A percentile compares a stretch with the other conserved stretches of the same genome.
Conservation (phyloP, 768 basidiomycete species). For the Naganishia antarctica region DNA sequence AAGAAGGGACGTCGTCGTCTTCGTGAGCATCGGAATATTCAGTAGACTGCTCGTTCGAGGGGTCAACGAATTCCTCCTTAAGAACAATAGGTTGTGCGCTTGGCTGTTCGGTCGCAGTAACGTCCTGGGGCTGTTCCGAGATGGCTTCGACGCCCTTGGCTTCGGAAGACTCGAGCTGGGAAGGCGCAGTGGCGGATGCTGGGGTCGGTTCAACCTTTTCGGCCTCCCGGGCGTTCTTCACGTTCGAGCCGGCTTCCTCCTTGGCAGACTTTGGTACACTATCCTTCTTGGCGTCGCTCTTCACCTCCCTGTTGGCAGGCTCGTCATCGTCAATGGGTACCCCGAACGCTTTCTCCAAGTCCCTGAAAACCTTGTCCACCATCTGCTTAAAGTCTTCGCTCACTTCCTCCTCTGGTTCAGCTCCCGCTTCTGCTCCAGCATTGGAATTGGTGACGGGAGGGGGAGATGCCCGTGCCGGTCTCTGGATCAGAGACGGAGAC, state of each 20-base stretch:
- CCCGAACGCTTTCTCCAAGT: slow-evolving; percentile 14
- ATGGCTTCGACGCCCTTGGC: no score
- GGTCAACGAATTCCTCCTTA: background rate
- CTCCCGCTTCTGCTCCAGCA: background rate
- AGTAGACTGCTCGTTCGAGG: no score
- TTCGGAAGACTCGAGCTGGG: no score
- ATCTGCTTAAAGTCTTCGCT: slow-evolving; percentile 15
- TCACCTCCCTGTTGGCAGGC: background rate
- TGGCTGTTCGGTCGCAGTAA: no score
- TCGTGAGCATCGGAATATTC: background rate
- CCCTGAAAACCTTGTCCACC: slow-evolving; percentile 17
- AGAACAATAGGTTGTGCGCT: no score
- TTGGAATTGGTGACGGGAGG: background rate
- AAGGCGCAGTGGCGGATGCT: no score
- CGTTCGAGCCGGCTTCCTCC: background rate
- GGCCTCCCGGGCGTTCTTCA: no score
- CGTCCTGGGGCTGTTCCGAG: no score
- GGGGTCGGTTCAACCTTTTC: no score
- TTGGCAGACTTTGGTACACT: background rate
- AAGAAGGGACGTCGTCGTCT: slow-evolving; percentile 23
- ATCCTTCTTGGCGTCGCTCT: background rate
- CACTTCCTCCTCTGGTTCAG: background rate
- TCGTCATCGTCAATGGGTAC: background rate
- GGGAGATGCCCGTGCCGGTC: slow-evolving; percentile 5
- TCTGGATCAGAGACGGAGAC: background rate